A percentile compares a stretch with the other conserved stretches of the same genome.
phyloP scores from a whole-genome alignment of 225 moss, liverwort and hornwort species.

The Marchantia polymorpha region DNA sequence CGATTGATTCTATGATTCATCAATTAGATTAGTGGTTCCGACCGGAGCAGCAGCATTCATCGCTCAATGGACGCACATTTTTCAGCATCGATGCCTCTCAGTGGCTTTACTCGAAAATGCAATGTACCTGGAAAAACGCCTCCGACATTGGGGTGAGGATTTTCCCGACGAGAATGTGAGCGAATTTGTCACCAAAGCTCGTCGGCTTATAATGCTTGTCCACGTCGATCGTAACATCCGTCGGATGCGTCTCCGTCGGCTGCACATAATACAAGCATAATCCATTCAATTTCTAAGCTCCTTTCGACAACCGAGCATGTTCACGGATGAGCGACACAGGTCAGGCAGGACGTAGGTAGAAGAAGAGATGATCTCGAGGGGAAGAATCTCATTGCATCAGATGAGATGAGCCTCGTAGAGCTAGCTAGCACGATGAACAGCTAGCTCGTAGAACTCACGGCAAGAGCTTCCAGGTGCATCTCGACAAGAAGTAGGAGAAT shows the following conservation, averaged over 20 bases:
- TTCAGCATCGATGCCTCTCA: conserved; percentile 31
- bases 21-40: too few relatives aligned
- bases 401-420: too few relatives aligned
- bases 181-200: conserved; percentile 40
- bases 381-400: too few relatives aligned
- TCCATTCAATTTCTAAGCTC: too few relatives aligned
- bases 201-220: conserved; percentile 45
- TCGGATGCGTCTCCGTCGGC: conserved; percentile 54
- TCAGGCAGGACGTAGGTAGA: not conserved
- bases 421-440: too few relatives aligned
- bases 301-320: too few relatives aligned
- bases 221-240: conserved; percentile 46
- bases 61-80: too few relatives aligned
- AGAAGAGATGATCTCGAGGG: conserved; percentile 1
- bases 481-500: too few relatives aligned
- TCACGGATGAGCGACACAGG: not conserved
- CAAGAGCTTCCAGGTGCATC: too few relatives aligned
- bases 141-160: conserved; percentile 50
- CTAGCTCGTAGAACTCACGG: too few relatives aligned
- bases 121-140: conserved; percentile 54
- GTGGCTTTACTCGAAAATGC: conserved; percentile 35
- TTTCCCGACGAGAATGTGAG: conserved; percentile 48
- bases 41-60: too few relatives aligned
- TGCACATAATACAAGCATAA: conserved; percentile 20
- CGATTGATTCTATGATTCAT: too few relatives aligned